These are phyloP conservation scores for Aureobasidium lini DNA, from an alignment of 2,329 filamentous ascomycete genomes.

Conservation along the genomic window DNA sequence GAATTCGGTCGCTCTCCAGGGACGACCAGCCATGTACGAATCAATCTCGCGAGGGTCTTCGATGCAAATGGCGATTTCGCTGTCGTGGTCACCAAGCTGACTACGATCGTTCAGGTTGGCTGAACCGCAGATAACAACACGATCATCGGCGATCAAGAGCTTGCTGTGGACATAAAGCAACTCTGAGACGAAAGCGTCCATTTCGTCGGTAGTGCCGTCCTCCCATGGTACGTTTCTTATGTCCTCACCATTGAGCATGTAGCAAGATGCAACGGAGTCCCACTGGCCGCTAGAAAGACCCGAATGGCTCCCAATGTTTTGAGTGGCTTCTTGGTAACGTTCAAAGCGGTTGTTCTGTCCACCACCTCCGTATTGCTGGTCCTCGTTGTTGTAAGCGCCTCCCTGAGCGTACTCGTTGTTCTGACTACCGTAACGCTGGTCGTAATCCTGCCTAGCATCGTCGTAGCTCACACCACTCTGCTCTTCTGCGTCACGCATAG, in stretches of 20 bases:
- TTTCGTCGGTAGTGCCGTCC: constrained; percentile 46
- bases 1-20: constrained; percentile 65
- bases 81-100: constrained; percentile 77
- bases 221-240: constrained; percentile 59
- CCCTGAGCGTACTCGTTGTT: constrained; percentile 27
- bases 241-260: constrained; percentile 71
- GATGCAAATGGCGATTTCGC: constrained; percentile 83
- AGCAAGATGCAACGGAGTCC: constrained; percentile 71
- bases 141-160: constrained; percentile 74
- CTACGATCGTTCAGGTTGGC: constrained; percentile 65
- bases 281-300: constrained; percentile 47
- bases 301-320: constrained; percentile 42
- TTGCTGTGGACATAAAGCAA: constrained; percentile 61
- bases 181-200: constrained; percentile 56
- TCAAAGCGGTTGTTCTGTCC: constrained; percentile 40
- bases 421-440: constrained; percentile 41
- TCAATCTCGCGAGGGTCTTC: constrained; percentile 67
- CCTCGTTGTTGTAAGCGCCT: background rate
- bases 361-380: constrained; percentile 14
- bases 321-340: constrained; percentile 65
- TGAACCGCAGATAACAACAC: constrained; percentile 72
- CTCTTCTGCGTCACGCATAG: constrained; percentile 54
- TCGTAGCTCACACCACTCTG: constrained; percentile 61
- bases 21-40: constrained; percentile 64
- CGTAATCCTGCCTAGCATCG: constrained; percentile 56